Evolutionary conservation across 352 stramenopile species (phyloP), one percentile per base, ranked within the genome.

Genomic region (Thraustochytrium striatum): DNA sequence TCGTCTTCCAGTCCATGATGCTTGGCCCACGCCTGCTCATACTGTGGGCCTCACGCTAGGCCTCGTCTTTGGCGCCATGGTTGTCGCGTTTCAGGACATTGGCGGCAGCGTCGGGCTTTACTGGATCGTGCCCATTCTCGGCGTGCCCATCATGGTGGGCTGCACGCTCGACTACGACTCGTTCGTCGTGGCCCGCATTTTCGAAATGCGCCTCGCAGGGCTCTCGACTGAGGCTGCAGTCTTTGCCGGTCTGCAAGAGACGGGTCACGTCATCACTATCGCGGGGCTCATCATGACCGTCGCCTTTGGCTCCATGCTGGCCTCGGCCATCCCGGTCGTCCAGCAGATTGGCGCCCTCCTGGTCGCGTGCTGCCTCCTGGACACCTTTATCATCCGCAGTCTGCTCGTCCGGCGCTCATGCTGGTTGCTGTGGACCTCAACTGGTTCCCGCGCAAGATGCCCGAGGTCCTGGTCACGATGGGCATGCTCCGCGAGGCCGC

Each of bases 111-210:
- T 41, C 13, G 70, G 70, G 8, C 57, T 80, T 0, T 80, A 80
- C 33, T 80, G 70, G 70, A 72, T 80, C 36, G 70, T 80, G 11
- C 70, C 70, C 16, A 75, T 80, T 61, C 47, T 72, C 13, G 57
- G 70, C 28, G 58, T 80, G 11, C 70, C 70, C 33, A 80, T 80
- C 50, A 80, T 80, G 57, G 61, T 75, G 13, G 70, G 70, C 33
- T 80, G 57, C 25, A 80, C 70, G 8, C 58, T 80, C 11, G 70
- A 80, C 33, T 80, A 80, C 35, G 70, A 80, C 70, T 78, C 70
- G 16, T 80, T 80, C 44, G 57, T 80, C 32, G 61, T 80, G 8
- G 70, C 70, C 1, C 57, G 70, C 30, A 80, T 80, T 32, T 80
- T 61, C 57, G 70, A 80, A 2, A 72, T 80, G 57, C 70, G 70